phyloP scores from a whole-genome alignment of 768 basidiomycete species.

The Lactarius deliciosus region DNA sequence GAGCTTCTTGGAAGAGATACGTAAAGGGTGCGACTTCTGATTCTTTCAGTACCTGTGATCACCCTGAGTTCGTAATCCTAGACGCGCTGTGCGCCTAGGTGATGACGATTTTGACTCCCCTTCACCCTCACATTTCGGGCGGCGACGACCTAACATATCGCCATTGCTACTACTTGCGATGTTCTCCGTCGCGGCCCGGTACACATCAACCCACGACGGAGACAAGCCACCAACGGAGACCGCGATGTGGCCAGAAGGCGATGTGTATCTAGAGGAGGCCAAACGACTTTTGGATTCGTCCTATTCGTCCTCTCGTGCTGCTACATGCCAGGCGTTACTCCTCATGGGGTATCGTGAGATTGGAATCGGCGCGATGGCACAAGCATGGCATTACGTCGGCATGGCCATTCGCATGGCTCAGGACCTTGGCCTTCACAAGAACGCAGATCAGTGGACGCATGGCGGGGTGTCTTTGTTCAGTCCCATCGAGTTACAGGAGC shows the following conservation, averaged over 20 bases:
- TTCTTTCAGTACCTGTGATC: not conserved
- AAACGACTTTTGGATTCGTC: conserved; percentile 63
- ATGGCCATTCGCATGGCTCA: conserved; percentile 94
- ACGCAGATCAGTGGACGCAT: conserved; percentile 73
- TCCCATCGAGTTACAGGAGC: conserved; percentile 61
- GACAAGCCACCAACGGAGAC: conserved; percentile 44
- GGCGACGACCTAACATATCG: conserved; percentile 51
- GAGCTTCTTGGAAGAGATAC: conserved; percentile 61
- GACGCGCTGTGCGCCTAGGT: conserved; percentile 33
- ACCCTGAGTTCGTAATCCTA: conserved; percentile 5
- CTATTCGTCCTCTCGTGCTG: conserved; percentile 69
- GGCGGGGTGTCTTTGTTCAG: conserved; percentile 57
- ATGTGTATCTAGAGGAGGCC: conserved; percentile 65
- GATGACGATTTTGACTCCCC: conserved; percentile 31
- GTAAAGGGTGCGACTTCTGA: conserved; percentile 37
- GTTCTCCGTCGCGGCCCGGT: conserved; percentile 80
- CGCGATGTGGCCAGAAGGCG: conserved; percentile 82
- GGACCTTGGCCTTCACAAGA: conserved; percentile 80
- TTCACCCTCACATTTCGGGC: conserved; percentile 40
- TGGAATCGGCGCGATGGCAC: conserved; percentile 86
- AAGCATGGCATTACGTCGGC: conserved; percentile 82
- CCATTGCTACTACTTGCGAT: conserved; percentile 76
- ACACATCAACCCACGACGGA: conserved; percentile 40
- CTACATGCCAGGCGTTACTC: conserved; percentile 76
- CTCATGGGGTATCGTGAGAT: conserved; percentile 83